Conservation (phyloP, 768 basidiomycete species). For the Psilocybe cubensis region DNA sequence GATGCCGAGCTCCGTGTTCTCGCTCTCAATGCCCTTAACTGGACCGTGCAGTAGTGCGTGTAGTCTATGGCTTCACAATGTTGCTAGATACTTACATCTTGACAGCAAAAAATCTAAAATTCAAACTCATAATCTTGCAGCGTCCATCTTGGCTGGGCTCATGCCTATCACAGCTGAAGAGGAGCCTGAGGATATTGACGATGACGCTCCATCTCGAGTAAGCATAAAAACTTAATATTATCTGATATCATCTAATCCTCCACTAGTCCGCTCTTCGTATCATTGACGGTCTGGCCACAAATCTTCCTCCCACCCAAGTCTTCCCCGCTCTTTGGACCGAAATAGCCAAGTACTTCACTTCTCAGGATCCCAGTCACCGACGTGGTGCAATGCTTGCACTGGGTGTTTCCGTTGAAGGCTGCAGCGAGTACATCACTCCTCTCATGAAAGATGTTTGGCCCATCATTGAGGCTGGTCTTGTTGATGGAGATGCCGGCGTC, state of each 20-base stretch:
- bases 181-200: constrained; percentile 92
- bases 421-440: constrained; percentile 96
- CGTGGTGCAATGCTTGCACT: constrained; percentile 95
- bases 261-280: constrained; percentile 88
- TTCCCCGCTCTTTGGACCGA: constrained; percentile 89
- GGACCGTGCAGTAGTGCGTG: constrained; percentile 94
- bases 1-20: constrained; percentile 86
- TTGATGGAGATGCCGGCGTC: constrained; percentile 82
- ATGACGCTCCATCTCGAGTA: constrained; percentile 91
- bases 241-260: not conserved
- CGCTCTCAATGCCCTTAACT: constrained; percentile 90
- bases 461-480: constrained; percentile 85
- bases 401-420: constrained; percentile 95
- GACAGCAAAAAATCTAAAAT: constrained; percentile 94
- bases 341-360: constrained; percentile 85
- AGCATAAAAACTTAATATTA: constrained; percentile 24
- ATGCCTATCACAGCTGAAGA: constrained; percentile 95
- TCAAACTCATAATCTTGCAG: constrained; percentile 82
- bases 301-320: constrained; percentile 92
- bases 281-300: constrained; percentile 90
- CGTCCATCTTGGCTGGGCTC: constrained; percentile 85
- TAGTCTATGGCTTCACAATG: not conserved
- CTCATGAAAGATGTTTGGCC: constrained; percentile 94
- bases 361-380: constrained; percentile 75
- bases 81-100: constrained; percentile 7